Base-by-base conservation (phyloP, 352 stramenopile species). In the Phytopythium delawarense region DNA sequence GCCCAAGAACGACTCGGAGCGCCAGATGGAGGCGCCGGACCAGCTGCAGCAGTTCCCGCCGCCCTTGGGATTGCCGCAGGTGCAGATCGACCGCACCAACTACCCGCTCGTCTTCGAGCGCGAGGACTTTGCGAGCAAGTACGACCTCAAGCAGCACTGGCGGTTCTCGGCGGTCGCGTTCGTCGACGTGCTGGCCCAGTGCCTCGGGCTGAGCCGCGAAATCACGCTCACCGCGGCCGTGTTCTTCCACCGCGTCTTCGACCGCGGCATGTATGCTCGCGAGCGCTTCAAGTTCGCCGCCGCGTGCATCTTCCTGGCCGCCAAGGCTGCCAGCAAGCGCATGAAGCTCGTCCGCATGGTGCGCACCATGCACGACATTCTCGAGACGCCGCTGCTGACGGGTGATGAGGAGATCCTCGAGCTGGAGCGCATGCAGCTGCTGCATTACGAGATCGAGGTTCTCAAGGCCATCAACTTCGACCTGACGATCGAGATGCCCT, bases 291-390 rank as follows among this genome's bases (percentile, higher is more conserved):
- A 95, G 61, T 86, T 93, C 39, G 86, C 86, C 1, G 86, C 86
- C 4, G 86, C 86, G 2, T 91, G 82, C 51, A 81, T 95, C 28
- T 95, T 95, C 51, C 65, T 95, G 2, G 73, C 86, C 2, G 86
- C 86, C 1, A 95, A 95, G 62, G 86, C 86, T 0, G 81, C 86
- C 15, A 93, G 84, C 65, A 92, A 95, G 65, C 86, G 86, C 15
- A 95, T 95, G 86, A 92, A 92, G 67, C 65, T 95, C 48, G 63
- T 95, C 34, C 86, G 84, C 8, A 95, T 95, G 86, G 84, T 92
- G 45, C 76, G 81, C 52, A 78, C 84, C 39, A 95, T 93, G 84
- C 88, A 93, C 67, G 84, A 92, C 58, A 91, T 93, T 42, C 62
- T 95, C 30, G 84, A 95, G 64, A 76, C 66, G 0, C 82, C 84